Evolutionary conservation across 495 filamentous ascomycete species (phyloP).

Genomic region (Hypomontagnella monticulosa): DNA sequence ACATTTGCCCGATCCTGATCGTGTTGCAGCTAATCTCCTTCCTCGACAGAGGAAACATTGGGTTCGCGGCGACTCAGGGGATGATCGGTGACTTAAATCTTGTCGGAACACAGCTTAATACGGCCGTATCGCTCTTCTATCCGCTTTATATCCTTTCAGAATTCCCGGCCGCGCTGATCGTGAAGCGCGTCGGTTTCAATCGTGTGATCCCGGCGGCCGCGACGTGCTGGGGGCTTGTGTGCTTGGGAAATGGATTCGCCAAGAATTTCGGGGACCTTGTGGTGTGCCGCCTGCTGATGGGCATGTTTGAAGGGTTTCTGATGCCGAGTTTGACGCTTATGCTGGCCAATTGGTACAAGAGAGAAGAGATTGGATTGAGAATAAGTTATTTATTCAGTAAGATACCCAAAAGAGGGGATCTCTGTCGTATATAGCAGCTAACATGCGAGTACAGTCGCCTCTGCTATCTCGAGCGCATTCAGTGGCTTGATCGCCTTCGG

Average conservation of each 20-base stretch:
- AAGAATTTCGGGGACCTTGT: conserved; percentile 43
- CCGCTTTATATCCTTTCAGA: conserved; percentile 46
- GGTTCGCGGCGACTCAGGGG: conserved; percentile 52
- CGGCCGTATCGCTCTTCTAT: conserved; percentile 46
- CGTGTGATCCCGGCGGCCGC: conserved; percentile 43
- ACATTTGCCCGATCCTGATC: conserved; percentile 54
- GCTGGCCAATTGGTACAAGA: conserved; percentile 49
- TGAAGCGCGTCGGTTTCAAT: conserved; percentile 45
- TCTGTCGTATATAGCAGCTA: neutral
- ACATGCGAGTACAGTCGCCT: conserved; percentile 26
- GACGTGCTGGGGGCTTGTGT: conserved; percentile 45
- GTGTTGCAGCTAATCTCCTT: conserved; percentile 52
- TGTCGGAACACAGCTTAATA: conserved; percentile 52
- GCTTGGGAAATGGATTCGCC: conserved; percentile 45
- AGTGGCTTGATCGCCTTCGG: conserved; percentile 61
- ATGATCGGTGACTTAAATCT: conserved; percentile 52
- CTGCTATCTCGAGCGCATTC: conserved; percentile 49
- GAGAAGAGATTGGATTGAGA: conserved; percentile 45
- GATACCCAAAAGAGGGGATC: neutral
- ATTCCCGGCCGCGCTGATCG: conserved; percentile 44
- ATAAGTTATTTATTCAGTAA: conserved; percentile 45
- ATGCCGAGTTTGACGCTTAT: conserved; percentile 46
- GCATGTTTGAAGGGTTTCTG: conserved; percentile 46
- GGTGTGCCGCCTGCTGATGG: conserved; percentile 43
- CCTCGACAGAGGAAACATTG: conserved; percentile 56